Base-by-base conservation (phyloP, 805 yeast species). In the Ogataea sp. region DNA sequence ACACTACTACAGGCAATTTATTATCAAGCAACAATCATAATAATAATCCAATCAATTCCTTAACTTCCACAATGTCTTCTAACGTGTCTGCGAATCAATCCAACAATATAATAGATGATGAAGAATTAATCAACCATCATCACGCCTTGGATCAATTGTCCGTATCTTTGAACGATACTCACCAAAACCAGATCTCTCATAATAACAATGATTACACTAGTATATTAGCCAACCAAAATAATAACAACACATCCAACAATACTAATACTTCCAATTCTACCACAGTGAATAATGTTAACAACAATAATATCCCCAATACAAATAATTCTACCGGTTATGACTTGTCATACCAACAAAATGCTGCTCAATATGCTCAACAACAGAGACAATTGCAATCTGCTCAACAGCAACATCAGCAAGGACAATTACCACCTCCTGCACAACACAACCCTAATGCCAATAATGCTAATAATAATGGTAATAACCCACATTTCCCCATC, bases 361-460 rank as follows among this genome's bases (percentile, higher is more conserved):
- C n/a, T n/a, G n/a, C n/a, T n/a, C n/a, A n/a, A n/a, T n/a, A 23
- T 9, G 5, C n/a, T n/a, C 36, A 33, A 33, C 36, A 33, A 15
- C 37, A 42, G 8, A 44, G 35, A 18, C 38, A 34, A 26, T 47
- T 40, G 20, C 47, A 40, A 15, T 32, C 28, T 33, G 28, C 40
- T 28, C 41, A 36, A 14, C 32, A 21, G 29, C 36, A 32, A 25
- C 32, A 25, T 9, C 37, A 21, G 10, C 39, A 42, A n/a, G 38
- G 31, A 13, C 49, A 46, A 14, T 43, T 39, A 26, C 46, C 37
- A 32, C 52, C 42, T 26, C 42, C 39, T 11, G 30, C 41, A 2
- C 39, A 40, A 24, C 40, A 45, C 18, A 45, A 40, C 11, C 18
- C 38, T 8, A 23, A 23, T 23, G 26, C 26, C 11, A 7, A 23